Evolutionary conservation across 2,329 filamentous ascomycete species (phyloP).

Genomic region (Lecanosticta acicola): DNA sequence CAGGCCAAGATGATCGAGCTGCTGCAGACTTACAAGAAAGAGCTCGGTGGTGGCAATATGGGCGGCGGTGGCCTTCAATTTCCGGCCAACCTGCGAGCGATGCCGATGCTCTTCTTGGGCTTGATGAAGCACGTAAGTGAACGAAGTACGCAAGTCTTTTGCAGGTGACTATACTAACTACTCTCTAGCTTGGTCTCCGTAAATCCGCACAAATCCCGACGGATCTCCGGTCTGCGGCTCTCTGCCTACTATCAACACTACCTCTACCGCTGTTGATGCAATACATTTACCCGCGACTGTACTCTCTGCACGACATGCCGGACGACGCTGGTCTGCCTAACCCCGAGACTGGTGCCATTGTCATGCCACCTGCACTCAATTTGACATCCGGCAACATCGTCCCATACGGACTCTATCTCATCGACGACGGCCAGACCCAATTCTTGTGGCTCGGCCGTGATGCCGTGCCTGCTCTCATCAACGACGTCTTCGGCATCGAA

Average conservation of each 20-base stretch:
- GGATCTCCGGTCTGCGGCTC: conserved; percentile 85
- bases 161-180: conserved; percentile 28
- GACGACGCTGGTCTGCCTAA: conserved; percentile 85
- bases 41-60: conserved; percentile 92
- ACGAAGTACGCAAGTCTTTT: too few relatives aligned
- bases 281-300: conserved; percentile 64
- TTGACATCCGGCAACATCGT: conserved; percentile 83
- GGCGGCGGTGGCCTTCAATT: conserved; percentile 87
- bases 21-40: conserved; percentile 92
- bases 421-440: conserved; percentile 95
- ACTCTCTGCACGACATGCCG: conserved; percentile 93
- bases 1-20: conserved; percentile 90
- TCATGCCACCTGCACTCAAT: conserved; percentile 77
- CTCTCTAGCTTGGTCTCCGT: conserved; percentile 62
- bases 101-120: conserved; percentile 86
- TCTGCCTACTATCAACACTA: conserved; percentile 89
- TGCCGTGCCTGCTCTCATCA: conserved; percentile 78
- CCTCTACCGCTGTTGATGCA: conserved; percentile 85
- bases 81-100: conserved; percentile 80
- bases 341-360: conserved; percentile 77
- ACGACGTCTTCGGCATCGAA: conserved; percentile 82
- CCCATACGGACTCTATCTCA: conserved; percentile 86
- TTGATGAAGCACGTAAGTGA: conserved; percentile 86
- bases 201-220: conserved; percentile 92
- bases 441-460: conserved; percentile 96